Conservation (phyloP, 83 land plant genomes). For the Thuja plicata region DNA sequence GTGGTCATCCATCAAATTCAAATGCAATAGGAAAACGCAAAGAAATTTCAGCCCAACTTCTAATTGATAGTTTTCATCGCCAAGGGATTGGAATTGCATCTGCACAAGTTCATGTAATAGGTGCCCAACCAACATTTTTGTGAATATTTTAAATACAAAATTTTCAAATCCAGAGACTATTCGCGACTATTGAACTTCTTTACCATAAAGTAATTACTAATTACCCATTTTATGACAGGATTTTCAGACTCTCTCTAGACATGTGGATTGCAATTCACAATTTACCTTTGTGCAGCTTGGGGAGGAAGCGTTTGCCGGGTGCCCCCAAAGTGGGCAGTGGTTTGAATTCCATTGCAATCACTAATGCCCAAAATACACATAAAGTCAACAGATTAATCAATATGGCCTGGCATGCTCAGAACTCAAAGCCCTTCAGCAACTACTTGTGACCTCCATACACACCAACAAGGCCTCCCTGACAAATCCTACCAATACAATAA, state of each 20-base stretch:
- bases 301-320: neutral
- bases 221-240: neutral
- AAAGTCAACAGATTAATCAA: neutral
- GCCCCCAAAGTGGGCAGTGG: neutral
- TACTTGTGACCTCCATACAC: neutral
- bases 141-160: neutral
- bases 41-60: neutral
- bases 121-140: neutral
- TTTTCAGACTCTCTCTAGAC: neutral
- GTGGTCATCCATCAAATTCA: neutral
- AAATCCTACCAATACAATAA: no score
- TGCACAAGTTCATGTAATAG: neutral
- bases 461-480: neutral
- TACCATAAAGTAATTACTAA: neutral
- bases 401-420: neutral
- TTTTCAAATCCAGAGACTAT: neutral
- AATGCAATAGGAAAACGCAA: no score
- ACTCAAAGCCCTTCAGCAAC: neutral
- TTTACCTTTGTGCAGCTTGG: neutral
- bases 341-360: neutral
- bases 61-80: neutral
- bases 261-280: neutral
- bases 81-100: neutral
- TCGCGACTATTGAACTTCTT: neutral
- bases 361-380: neutral